These are phyloP conservation scores for Aspergillus clavatus DNA, from an alignment of 2,329 filamentous ascomycete genomes.

Conservation along the genomic window DNA sequence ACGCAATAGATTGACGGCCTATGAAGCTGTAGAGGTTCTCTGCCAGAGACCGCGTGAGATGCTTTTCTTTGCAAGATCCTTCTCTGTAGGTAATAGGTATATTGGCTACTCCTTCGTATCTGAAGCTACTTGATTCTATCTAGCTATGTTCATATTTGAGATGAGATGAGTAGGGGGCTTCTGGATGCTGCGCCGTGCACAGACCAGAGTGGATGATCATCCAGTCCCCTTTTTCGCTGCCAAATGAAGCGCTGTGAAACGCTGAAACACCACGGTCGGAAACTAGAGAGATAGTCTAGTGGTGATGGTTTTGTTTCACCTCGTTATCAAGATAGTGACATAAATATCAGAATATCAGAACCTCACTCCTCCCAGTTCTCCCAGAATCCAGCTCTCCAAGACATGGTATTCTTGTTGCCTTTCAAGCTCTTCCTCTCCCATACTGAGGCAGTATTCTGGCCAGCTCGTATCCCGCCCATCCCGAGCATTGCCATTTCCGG, in stretches of 20 bases:
- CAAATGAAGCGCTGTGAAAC: neutral
- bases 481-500: neutral
- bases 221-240: conserved; percentile 14
- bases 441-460: neutral
- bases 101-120: no score
- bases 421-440: neutral
- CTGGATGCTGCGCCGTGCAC: conserved; percentile 9
- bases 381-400: neutral
- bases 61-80: no score
- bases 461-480: neutral
- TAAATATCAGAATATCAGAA: neutral
- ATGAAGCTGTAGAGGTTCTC: no score
- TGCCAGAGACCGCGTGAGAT: no score
- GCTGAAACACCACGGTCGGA: conserved; percentile 6
- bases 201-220: conserved; percentile 16
- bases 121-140: no score
- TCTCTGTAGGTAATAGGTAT: no score
- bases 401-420: neutral
- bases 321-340: neutral
- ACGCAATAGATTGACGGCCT: no score
- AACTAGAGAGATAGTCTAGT: no score
- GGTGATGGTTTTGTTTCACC: neutral
- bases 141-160: no score
- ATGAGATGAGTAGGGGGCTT: conserved; percentile 14
- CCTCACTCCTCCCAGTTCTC: neutral